phyloP scores from a whole-genome alignment of 371 early-diverging fungal species.

The Saksenaea oblongispora region DNA sequence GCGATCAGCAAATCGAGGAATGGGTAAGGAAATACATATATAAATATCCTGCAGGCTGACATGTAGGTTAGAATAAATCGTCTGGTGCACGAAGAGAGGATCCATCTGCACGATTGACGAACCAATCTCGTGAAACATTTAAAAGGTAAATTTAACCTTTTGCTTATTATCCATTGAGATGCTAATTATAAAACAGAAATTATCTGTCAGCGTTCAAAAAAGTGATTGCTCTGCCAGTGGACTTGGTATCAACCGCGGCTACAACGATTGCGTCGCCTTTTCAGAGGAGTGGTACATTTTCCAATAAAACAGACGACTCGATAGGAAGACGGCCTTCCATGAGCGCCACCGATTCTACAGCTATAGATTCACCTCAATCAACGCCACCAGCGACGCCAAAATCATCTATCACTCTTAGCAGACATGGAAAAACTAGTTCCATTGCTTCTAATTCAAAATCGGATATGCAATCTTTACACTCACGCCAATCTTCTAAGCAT shows the following conservation, averaged over 20 bases:
- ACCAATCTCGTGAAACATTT: constrained; percentile 23
- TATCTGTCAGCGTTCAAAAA: constrained; percentile 54
- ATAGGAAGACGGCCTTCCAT: neutral
- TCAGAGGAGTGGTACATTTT: constrained; percentile 10
- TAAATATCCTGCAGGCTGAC: neutral
- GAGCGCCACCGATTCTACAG: neutral
- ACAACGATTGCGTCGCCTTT: constrained; percentile 35
- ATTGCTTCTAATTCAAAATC: constrained; percentile 2
- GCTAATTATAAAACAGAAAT: constrained; percentile 38
- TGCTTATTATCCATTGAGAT: neutral
- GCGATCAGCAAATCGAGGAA: constrained; percentile 40
- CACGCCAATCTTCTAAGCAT: constrained; percentile 18
- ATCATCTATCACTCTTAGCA: constrained; percentile 8
- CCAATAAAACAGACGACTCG: constrained; percentile 13
- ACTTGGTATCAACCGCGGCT: constrained; percentile 50
- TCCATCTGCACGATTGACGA: constrained; percentile 13
- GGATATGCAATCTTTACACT: constrained; percentile 4
- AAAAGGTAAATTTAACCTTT: constrained; percentile 15
- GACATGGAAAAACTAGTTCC: neutral
- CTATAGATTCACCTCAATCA: constrained; percentile 13
- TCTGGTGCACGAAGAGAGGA: constrained; percentile 18
- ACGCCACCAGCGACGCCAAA: constrained; percentile 24
- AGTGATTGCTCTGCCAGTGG: constrained; percentile 46
- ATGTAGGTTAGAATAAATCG: neutral
- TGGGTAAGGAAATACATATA: constrained; percentile 35